These are phyloP conservation scores for Endocalyx cinctus DNA, from an alignment of 2,329 filamentous ascomycete genomes.

Conservation along the genomic window DNA sequence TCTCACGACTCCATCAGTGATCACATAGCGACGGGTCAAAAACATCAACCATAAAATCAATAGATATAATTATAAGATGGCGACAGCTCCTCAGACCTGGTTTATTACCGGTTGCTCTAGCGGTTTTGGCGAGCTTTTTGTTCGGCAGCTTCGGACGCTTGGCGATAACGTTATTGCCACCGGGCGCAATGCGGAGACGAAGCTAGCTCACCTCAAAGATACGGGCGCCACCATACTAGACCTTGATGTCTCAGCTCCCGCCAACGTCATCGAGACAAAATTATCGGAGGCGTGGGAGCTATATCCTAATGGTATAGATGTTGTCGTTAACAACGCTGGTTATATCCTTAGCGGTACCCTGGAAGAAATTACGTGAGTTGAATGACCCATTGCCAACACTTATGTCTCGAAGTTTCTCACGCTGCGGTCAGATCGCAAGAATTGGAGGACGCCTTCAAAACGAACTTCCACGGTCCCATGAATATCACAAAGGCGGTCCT, in stretches of 20 bases:
- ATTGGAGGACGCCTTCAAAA: constrained; percentile 15
- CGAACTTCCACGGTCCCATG: constrained; percentile 30
- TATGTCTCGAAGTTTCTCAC: too few species aligned
- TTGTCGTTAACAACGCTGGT: constrained; percentile 36
- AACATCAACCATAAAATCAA: too few species aligned
- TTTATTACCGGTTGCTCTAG: constrained; percentile 40
- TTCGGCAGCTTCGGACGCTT: constrained; percentile 29
- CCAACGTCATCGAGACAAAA: constrained; percentile 12
- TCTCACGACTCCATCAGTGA: too few species aligned
- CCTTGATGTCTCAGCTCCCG: constrained; percentile 21
- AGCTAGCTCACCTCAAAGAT: constrained; percentile 31
- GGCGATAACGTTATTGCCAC: constrained; percentile 39
- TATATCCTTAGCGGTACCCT: constrained; percentile 23
- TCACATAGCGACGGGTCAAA: too few species aligned
- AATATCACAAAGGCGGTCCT: constrained; percentile 27
- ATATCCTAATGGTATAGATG: constrained; percentile 26
- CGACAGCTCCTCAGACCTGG: constrained; percentile 31
- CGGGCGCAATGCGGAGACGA: constrained; percentile 30
- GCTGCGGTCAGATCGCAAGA: constrained; percentile 8
- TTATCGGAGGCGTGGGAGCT: constrained; percentile 15
- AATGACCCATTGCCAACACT: too few species aligned
- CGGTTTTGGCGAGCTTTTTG: constrained; percentile 35
- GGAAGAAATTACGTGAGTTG: constrained; percentile 22
- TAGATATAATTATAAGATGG: too few species aligned
- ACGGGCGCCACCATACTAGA: constrained; percentile 26